Percentiles rank a stretch among this genome's conserved stretches.
Evolutionary conservation across 2,329 filamentous ascomycete species (phyloP).

Genomic region (Talaromyces amestolkiae): DNA sequence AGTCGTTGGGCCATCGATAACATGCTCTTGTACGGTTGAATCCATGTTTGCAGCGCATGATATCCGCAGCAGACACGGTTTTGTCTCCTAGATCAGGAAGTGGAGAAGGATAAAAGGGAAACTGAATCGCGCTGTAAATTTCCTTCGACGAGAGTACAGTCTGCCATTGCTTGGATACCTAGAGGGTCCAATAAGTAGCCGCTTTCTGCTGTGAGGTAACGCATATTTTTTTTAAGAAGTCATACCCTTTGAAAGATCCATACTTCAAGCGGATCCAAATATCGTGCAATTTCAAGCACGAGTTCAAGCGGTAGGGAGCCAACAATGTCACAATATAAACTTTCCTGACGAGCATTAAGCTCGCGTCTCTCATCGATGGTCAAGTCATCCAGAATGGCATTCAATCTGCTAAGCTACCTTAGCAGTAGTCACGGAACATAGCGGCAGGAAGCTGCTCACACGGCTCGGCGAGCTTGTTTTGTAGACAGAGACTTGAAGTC

Average conservation of each 20-base stretch:
- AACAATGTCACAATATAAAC: conserved; percentile 36
- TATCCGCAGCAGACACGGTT: neutral
- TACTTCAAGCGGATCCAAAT: conserved; percentile 30
- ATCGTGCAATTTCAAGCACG: conserved; percentile 27
- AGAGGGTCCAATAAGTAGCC: neutral
- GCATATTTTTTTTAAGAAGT: neutral
- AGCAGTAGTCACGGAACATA: neutral
- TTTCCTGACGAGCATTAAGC: conserved; percentile 24
- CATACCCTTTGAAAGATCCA: conserved; percentile 32
- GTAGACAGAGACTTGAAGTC: conserved; percentile 26
- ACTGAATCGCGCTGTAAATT: conserved; percentile 22
- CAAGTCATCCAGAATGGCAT: conserved; percentile 30
- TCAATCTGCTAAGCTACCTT: conserved; percentile 25
- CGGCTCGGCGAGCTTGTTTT: conserved; percentile 24
- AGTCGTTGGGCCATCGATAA: neutral
- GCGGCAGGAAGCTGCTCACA: conserved; percentile 18
- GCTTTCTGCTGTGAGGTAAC: neutral
- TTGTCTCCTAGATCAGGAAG: neutral
- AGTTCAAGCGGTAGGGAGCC: conserved; percentile 34
- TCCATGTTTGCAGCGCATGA: neutral
- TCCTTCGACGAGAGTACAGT: conserved; percentile 29
- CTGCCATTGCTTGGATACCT: conserved; percentile 38
- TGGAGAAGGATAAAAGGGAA: conserved; percentile 20
- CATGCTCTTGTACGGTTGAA: neutral
- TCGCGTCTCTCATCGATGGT: conserved; percentile 33